These are phyloP conservation scores for Coemansia umbellata DNA, from an alignment of 192 early-diverging fungal genomes.

Conservation along the genomic window DNA sequence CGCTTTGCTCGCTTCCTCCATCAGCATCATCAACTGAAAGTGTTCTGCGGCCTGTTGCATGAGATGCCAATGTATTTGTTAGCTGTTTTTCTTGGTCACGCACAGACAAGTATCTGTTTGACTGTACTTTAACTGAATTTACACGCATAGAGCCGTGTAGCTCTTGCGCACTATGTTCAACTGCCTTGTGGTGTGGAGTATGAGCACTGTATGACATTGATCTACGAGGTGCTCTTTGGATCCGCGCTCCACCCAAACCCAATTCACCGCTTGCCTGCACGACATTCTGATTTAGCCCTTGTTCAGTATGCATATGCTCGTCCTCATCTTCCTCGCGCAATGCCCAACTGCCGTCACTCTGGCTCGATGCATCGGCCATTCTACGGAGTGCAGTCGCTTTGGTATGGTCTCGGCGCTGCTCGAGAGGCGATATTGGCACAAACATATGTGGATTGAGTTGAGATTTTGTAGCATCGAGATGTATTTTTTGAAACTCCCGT, in stretches of 20 bases:
- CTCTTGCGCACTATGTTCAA: constrained; percentile 13
- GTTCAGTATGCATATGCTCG: constrained; percentile 13
- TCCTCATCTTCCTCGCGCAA: constrained; percentile 46
- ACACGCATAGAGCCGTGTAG: constrained; percentile 2
- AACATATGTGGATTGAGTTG: constrained; percentile 28
- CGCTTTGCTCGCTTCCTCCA: neutral
- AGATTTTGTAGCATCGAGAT: constrained; percentile 18
- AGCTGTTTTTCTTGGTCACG: too few relatives aligned
- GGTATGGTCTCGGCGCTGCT: constrained; percentile 41
- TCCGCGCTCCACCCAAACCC: constrained; percentile 4
- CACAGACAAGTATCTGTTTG: too few relatives aligned
- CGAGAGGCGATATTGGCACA: constrained; percentile 47
- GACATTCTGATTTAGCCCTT: too few relatives aligned
- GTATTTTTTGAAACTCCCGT: constrained; percentile 20
- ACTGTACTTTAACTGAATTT: neutral
- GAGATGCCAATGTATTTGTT: neutral
- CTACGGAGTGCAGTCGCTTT: neutral
- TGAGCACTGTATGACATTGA: constrained; percentile 45
- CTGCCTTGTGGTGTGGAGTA: constrained; percentile 7
- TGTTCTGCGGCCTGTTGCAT: neutral
- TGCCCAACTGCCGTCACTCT: constrained; percentile 15
- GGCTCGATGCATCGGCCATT: neutral
- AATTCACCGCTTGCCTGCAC: neutral
- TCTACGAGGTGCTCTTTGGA: constrained; percentile 16
- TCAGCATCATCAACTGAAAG: neutral